Evolutionary conservation across 345 rosid species (phyloP).

Genomic region (Citrus mangshanensis): DNA sequence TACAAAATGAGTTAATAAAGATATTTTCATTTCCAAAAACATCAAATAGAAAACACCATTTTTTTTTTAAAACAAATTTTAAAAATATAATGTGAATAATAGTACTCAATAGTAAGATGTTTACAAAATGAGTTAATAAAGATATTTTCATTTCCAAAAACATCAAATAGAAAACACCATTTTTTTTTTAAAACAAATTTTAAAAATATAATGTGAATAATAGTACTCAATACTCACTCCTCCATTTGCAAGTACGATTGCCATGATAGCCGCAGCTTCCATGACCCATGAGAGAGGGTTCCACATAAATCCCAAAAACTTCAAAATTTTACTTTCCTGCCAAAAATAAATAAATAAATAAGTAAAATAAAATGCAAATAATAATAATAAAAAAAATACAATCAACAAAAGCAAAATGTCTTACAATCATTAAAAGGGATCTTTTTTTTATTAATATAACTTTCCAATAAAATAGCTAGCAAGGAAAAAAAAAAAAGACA

Average conservation of each 20-base stretch:
- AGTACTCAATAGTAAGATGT: background rate
- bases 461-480: background rate
- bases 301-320: constrained; percentile 72
- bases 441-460: too few relatives aligned
- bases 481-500: background rate
- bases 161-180: too few relatives aligned
- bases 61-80: background rate
- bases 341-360: too few relatives aligned
- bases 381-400: background rate
- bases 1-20: too few relatives aligned
- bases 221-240: constrained; percentile 36
- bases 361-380: too few relatives aligned
- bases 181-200: background rate
- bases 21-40: too few relatives aligned
- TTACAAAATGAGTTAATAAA: too few relatives aligned
- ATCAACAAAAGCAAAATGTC: background rate
- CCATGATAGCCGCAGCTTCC: constrained; percentile 77
- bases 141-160: too few relatives aligned
- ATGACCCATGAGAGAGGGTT: constrained; percentile 75
- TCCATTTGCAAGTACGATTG: constrained; percentile 69
- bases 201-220: background rate
- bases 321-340: constrained; percentile 59
- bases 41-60: too few relatives aligned
- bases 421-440: background rate
- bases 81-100: background rate